These are phyloP conservation scores for Patellaria atrata DNA, from an alignment of 495 filamentous ascomycete species.

Conservation along the genomic window DNA sequence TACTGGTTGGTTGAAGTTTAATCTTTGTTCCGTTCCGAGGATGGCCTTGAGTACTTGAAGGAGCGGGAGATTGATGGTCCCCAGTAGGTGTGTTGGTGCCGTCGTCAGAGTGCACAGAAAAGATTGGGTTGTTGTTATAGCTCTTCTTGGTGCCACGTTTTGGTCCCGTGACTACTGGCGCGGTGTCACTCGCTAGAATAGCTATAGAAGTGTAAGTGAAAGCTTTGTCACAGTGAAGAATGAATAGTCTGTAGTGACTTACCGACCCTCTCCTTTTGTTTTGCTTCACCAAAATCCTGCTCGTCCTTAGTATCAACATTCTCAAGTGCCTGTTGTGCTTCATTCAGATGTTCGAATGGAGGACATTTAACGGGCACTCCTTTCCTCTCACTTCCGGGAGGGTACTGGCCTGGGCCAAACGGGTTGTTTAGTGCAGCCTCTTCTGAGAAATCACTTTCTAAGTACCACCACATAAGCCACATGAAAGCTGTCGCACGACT, in stretches of 20 bases:
- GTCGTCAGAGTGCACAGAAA: constrained; percentile 18
- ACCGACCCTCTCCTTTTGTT: constrained; percentile 72
- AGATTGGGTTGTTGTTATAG: constrained; percentile 21
- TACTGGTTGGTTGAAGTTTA: constrained; percentile 5
- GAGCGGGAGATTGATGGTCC: constrained; percentile 19
- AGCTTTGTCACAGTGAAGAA: constrained; percentile 22
- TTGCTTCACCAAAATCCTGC: constrained; percentile 69
- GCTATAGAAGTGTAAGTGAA: constrained; percentile 6
- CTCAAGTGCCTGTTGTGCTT: constrained; percentile 63
- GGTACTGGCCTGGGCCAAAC: constrained; percentile 62
- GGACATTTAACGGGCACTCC: constrained; percentile 71
- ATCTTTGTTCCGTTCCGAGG: background rate
- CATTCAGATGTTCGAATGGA: constrained; percentile 56
- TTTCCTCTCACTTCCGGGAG: constrained; percentile 36
- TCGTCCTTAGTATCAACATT: constrained; percentile 87
- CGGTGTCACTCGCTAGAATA: constrained; percentile 21
- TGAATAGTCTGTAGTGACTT: constrained; percentile 35
- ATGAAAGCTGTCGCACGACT: constrained; percentile 82
- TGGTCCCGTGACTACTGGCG: constrained; percentile 22
- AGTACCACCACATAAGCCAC: constrained; percentile 98
- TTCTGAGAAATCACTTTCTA: constrained; percentile 85
- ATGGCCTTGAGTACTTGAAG: constrained; percentile 3
- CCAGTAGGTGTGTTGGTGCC: constrained; percentile 16
- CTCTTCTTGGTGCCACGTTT: constrained; percentile 20
- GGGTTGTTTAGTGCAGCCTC: constrained; percentile 79